Evolutionary conservation across 345 rosid genomes (phyloP).

Genomic region (Sonneratia caseolaris): DNA sequence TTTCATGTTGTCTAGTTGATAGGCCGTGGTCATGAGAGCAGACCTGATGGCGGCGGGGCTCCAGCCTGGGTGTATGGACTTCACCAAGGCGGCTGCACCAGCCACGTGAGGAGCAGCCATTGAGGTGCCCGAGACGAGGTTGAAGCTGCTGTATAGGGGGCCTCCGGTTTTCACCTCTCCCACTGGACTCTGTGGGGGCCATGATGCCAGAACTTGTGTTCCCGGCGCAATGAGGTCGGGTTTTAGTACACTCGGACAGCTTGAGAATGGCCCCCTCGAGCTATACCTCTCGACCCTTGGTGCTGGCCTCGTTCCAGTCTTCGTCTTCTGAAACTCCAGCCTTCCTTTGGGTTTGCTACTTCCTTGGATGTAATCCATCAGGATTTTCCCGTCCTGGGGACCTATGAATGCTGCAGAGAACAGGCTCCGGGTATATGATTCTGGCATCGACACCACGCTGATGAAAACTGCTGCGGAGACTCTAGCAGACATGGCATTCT

Average conservation of each 20-base stretch:
- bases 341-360: slow-evolving; percentile 19
- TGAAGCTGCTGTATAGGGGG: slow-evolving; percentile 24
- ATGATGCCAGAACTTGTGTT: slow-evolving; percentile 27
- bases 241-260: slow-evolving; percentile 24
- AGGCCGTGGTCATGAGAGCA: slow-evolving; percentile 40
- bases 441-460: slow-evolving; percentile 7
- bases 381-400: slow-evolving; percentile 13
- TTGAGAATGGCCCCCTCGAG: slow-evolving; percentile 36
- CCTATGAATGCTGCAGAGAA: slow-evolving; percentile 28
- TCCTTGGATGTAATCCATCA: slow-evolving; percentile 19
- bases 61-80: slow-evolving; percentile 31
- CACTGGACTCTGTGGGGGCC: slow-evolving; percentile 30
- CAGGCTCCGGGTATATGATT: slow-evolving; percentile 16
- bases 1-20: slow-evolving; percentile 23
- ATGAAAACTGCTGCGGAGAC: slow-evolving; percentile 32
- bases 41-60: slow-evolving; percentile 40
- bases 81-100: slow-evolving; percentile 32
- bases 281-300: slow-evolving; percentile 33
- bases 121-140: slow-evolving; percentile 35
- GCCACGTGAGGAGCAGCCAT: slow-evolving; percentile 43
- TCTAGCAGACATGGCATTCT: slow-evolving; percentile 18
- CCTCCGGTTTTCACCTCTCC: slow-evolving; percentile 8
- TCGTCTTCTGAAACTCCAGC: slow-evolving; percentile 25
- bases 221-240: slow-evolving; percentile 46
- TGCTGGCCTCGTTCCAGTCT: slow-evolving; percentile 25